phyloP scores from a whole-genome alignment of 257 asterid genomes.

The Haberlea rhodopensis region DNA sequence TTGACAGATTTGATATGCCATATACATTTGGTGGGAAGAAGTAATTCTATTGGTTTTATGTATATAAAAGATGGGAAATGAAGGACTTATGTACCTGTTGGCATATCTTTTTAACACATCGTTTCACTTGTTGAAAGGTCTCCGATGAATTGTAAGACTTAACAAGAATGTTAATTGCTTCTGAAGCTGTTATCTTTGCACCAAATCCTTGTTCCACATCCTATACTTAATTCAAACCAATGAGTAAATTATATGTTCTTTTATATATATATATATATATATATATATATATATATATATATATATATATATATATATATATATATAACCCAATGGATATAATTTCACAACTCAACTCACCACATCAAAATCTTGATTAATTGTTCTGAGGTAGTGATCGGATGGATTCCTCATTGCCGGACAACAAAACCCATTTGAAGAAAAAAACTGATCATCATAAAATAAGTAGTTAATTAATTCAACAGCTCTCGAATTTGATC shows the following conservation, averaged over 20 bases:
- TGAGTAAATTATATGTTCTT: not conserved
- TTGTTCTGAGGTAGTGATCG: slow-evolving; percentile 58
- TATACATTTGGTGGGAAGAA: too few relatives aligned
- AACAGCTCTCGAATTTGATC: too few relatives aligned
- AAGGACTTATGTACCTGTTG: too few relatives aligned
- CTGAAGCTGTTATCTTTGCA: slow-evolving; percentile 28
- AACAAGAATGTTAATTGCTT: slow-evolving; percentile 46
- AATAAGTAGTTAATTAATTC: not conserved
- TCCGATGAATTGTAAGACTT: slow-evolving; percentile 46
- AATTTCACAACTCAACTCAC: too few relatives aligned
- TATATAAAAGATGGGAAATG: too few relatives aligned
- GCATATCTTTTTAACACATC: slow-evolving; percentile 30
- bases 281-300: too few relatives aligned
- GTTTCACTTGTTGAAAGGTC: slow-evolving; percentile 33
- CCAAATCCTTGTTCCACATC: slow-evolving; percentile 53
- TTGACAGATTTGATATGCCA: too few relatives aligned
- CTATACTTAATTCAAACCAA: slow-evolving; percentile 24
- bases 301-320: too few relatives aligned
- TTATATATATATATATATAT: too few relatives aligned
- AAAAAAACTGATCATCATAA: too few relatives aligned
- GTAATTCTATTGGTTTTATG: too few relatives aligned
- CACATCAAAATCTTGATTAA: slow-evolving; percentile 56
- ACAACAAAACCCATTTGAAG: slow-evolving; percentile 51
- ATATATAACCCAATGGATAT: too few relatives aligned
- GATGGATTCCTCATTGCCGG: slow-evolving; percentile 61